Evolutionary conservation across 345 rosid genomes (phyloP).

Genomic region (Citrus inodora): DNA sequence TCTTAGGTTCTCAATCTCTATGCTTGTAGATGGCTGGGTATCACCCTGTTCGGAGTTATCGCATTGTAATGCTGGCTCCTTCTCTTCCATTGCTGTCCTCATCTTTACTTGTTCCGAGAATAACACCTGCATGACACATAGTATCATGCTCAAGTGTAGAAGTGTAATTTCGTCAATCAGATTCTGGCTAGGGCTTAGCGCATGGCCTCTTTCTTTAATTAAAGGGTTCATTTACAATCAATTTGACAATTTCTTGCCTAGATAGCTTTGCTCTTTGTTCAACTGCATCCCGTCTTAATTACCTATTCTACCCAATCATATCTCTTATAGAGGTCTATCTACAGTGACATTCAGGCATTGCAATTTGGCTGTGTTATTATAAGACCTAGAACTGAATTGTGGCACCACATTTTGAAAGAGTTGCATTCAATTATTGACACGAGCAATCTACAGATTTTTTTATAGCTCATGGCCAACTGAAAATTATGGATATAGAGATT

Average conservation of each 20-base stretch:
- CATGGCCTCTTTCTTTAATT: not conserved
- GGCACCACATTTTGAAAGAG: no score
- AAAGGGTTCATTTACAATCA: not conserved
- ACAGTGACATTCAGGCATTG: not conserved
- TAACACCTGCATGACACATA: constrained; percentile 45
- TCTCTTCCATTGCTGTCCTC: constrained; percentile 60
- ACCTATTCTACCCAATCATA: not conserved
- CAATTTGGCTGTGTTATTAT: not conserved
- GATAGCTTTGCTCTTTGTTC: not conserved
- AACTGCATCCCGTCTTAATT: not conserved
- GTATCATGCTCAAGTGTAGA: not conserved
- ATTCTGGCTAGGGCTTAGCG: not conserved
- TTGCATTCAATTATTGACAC: not conserved
- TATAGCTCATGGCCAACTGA: not conserved
- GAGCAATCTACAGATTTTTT: not conserved
- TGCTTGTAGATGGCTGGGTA: constrained; percentile 33
- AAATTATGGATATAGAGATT: not conserved
- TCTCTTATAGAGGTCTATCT: not conserved
- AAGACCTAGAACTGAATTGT: not conserved
- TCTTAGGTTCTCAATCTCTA: constrained; percentile 49
- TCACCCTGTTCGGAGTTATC: constrained; percentile 44
- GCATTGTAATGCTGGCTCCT: constrained; percentile 35
- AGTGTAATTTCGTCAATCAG: not conserved
- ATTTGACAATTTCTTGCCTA: not conserved
- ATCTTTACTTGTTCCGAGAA: constrained; percentile 84